These are phyloP conservation scores for Coemansia nantahalensis DNA, from an alignment of 192 early-diverging fungal genomes.

Conservation along the genomic window DNA sequence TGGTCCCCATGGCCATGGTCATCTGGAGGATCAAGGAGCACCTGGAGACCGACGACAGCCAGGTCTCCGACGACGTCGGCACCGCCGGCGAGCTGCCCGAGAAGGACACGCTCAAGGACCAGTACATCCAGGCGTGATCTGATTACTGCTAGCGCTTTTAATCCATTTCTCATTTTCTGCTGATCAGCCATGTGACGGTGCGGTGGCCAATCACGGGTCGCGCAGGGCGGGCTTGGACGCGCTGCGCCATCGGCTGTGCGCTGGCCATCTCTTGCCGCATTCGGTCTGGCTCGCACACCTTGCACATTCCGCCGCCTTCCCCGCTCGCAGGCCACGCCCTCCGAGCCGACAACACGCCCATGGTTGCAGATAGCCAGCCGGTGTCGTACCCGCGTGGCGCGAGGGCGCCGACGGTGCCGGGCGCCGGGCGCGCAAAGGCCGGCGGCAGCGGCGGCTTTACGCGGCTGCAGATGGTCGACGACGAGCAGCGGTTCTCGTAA, in stretches of 20 bases:
- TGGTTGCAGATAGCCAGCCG: constrained; percentile 21
- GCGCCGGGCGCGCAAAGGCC: not conserved
- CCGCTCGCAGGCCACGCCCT: too few relatives aligned
- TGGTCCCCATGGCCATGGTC: constrained; percentile 55
- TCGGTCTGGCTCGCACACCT: too few relatives aligned
- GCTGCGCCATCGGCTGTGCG: too few relatives aligned
- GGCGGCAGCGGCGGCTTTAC: constrained; percentile 6
- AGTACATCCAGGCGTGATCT: not conserved
- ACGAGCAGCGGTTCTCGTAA: constrained; percentile 52
- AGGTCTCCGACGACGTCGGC: not conserved
- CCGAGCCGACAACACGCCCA: not conserved
- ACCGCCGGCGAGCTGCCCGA: constrained; percentile 18
- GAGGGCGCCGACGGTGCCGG: constrained; percentile 1
- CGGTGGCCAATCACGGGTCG: too few relatives aligned
- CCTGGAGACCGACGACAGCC: constrained; percentile 22
- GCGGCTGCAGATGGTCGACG: constrained; percentile 47
- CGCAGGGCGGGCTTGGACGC: too few relatives aligned
- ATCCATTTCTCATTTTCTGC: too few relatives aligned
- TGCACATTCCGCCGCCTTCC: too few relatives aligned
- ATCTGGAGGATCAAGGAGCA: constrained; percentile 55
- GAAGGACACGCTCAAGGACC: constrained; percentile 6
- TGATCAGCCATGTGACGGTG: too few relatives aligned
- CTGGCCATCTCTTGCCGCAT: too few relatives aligned
- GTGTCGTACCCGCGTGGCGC: constrained; percentile 14
- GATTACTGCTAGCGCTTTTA: too few relatives aligned